Conservation (phyloP, 148 eudicot genomes). For the Chenopodium berlandieri region DNA sequence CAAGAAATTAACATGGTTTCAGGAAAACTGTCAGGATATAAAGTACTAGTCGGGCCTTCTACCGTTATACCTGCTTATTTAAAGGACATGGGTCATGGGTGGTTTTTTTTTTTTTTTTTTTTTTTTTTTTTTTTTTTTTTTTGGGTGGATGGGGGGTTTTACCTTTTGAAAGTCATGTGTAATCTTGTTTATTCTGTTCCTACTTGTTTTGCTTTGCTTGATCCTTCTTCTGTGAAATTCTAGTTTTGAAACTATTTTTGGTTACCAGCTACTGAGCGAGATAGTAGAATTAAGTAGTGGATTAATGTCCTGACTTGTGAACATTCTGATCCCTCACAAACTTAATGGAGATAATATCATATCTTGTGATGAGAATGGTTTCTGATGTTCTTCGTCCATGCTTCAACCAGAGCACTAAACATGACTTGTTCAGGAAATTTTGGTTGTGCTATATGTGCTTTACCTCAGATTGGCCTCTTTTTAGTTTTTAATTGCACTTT, state of each 20-base stretch:
- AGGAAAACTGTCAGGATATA: background rate
- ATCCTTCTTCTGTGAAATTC: background rate
- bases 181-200: background rate
- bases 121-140: no score
- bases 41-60: background rate
- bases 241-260: background rate
- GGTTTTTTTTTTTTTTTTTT: background rate
- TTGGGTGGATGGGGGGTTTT: background rate
- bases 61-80: background rate
- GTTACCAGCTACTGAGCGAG: background rate
- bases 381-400: background rate
- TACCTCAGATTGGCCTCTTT: background rate
- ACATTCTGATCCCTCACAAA: background rate
- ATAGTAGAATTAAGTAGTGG: background rate
- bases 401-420: background rate
- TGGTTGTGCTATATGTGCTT: background rate
- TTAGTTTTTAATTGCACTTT: background rate
- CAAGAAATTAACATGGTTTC: background rate
- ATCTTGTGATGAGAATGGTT: conserved; percentile 2
- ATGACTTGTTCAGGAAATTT: background rate
- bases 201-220: background rate
- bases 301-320: background rate
- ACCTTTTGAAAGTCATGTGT: background rate
- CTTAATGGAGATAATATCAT: background rate
- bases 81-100: background rate